Evolutionary conservation across 2,329 filamentous ascomycete species (phyloP).

Genomic region (Cladosporium oxysporum): DNA sequence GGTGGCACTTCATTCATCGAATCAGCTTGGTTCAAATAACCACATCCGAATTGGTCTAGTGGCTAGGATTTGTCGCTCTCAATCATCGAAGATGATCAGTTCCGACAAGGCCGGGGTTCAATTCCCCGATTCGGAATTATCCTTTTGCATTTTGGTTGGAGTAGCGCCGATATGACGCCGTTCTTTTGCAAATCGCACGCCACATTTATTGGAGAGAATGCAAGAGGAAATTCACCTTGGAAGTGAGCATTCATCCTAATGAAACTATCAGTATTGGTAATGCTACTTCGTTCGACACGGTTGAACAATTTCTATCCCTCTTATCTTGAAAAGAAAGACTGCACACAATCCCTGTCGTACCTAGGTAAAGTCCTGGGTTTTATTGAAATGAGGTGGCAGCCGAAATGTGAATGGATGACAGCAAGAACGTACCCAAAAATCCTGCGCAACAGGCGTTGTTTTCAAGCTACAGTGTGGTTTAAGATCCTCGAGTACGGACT

Average conservation of each 20-base stretch:
- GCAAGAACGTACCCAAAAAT: no score
- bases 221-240: not conserved
- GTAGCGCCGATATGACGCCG: not conserved
- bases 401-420: no score
- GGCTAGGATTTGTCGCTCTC: constrained; percentile 16
- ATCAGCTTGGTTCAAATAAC: not conserved
- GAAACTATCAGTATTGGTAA: not conserved
- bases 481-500: not conserved
- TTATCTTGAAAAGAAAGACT: no score
- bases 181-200: not conserved
- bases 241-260: not conserved
- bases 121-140: constrained; percentile 6
- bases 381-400: no score
- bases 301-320: no score
- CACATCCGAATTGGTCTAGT: constrained; percentile 9
- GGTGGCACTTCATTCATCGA: not conserved
- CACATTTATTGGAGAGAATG: not conserved
- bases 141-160: not conserved
- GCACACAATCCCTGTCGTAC: no score
- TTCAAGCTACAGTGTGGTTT: not conserved
- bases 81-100: constrained; percentile 10
- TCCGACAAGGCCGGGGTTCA: constrained; percentile 14
- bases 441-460: not conserved
- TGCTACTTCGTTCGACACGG: no score
- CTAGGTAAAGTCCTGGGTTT: no score